Conservation (phyloP, 2,329 filamentous ascomycete genomes). For the Xylaria sp. region DNA sequence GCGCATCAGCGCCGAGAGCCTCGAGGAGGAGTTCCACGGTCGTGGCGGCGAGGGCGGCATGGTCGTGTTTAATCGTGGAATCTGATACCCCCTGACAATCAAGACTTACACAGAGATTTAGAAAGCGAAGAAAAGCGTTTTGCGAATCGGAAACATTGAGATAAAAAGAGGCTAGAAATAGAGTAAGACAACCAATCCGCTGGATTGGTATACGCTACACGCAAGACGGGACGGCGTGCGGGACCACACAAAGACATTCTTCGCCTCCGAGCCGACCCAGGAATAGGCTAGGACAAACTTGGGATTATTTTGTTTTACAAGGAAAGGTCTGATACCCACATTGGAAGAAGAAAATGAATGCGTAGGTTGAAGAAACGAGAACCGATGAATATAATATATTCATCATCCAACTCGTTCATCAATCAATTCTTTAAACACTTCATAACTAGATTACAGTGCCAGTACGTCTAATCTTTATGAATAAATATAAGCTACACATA, state of each 20-base stretch:
- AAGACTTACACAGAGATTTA: not conserved
- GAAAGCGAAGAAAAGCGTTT: not conserved
- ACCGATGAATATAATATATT: not conserved
- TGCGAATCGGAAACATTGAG: not conserved
- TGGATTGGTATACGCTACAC: not conserved
- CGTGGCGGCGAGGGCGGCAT: constrained; percentile 80
- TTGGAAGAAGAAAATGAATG: not conserved
- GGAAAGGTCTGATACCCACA: not conserved
- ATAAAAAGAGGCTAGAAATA: constrained; percentile 11
- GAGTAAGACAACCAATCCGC: not conserved
- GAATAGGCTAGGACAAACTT: not conserved
- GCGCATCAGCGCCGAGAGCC: constrained; percentile 75
- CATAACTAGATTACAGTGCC: no score
- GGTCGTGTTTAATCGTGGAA: constrained; percentile 97
- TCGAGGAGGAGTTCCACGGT: constrained; percentile 89
- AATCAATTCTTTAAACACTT: no score
- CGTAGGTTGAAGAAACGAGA: not conserved
- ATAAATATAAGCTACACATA: not conserved
- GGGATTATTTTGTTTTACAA: not conserved
- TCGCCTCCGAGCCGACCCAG: not conserved
- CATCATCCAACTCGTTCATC: not conserved
- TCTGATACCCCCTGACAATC: constrained; percentile 59
- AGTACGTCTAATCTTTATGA: no score
- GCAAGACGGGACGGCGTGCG: not conserved
- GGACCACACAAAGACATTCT: not conserved